Conservation (phyloP, 2,329 filamentous ascomycete genomes). For the Pseudogymnoascus sp. region DNA sequence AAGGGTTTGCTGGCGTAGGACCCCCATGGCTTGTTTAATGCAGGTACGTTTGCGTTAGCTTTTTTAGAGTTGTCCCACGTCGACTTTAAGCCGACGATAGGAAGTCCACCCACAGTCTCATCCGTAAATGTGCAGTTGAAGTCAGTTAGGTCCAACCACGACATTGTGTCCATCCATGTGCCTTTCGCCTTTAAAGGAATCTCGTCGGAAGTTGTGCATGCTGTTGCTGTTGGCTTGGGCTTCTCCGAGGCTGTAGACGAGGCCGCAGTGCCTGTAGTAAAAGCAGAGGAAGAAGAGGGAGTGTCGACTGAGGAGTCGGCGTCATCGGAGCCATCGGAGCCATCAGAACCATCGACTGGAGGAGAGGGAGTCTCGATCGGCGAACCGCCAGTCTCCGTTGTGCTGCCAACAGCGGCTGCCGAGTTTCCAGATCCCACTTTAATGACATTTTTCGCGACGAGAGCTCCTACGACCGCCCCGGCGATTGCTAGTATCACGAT, state of each 20-base stretch:
- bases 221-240: neutral
- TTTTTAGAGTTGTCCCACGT: conserved; percentile 76
- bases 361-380: neutral
- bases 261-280: neutral
- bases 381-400: neutral
- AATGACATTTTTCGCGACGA: neutral
- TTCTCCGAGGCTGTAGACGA: neutral
- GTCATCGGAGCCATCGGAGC: neutral
- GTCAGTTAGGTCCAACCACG: conserved; percentile 81
- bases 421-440: neutral
- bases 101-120: conserved; percentile 72
- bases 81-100: conserved; percentile 80
- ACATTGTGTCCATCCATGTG: conserved; percentile 1
- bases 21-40: conserved; percentile 68
- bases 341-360: neutral
- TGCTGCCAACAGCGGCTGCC: neutral
- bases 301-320: neutral
- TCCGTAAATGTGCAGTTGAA: conserved; percentile 95
- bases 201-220: neutral
- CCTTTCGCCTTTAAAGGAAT: neutral
- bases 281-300: neutral
- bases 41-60: conserved; percentile 73
- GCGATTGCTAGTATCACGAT: neutral
- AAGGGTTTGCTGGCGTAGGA: conserved; percentile 72
- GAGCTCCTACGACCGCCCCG: conserved; percentile 1